phyloP scores from a whole-genome alignment of 83 land plant genomes.

The Picea abies region DNA sequence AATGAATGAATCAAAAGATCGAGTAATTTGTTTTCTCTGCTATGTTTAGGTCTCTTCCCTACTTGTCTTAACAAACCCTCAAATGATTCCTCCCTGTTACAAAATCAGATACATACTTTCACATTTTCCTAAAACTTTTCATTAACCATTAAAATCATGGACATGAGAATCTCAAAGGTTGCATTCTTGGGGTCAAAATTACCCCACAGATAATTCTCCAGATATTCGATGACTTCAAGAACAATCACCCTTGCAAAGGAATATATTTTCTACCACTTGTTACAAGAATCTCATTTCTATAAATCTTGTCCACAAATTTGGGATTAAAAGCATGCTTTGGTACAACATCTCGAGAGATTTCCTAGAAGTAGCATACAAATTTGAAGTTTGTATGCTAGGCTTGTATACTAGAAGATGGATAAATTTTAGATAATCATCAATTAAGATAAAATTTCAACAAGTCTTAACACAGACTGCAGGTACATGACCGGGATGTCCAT shows the following conservation, averaged over 20 bases:
- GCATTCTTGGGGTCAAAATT: slow-evolving; percentile 82
- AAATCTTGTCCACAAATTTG: slow-evolving; percentile 83
- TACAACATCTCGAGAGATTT: slow-evolving; percentile 19
- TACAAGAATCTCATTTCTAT: slow-evolving; percentile 79
- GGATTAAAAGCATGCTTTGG: slow-evolving; percentile 54
- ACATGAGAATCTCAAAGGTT: slow-evolving; percentile 96
- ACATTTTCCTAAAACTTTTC: slow-evolving; percentile 51
- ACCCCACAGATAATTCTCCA: slow-evolving; percentile 98
- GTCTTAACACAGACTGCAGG: too few relatives aligned
- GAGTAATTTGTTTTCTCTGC: too few relatives aligned
- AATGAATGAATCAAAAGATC: too few relatives aligned
- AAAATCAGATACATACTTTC: too few relatives aligned
- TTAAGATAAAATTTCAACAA: too few relatives aligned
- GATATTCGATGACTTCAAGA: slow-evolving; percentile 94
- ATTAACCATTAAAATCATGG: slow-evolving; percentile 96
- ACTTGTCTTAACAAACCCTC: too few relatives aligned
- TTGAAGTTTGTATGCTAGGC: too few relatives aligned
- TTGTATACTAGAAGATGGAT: too few relatives aligned
- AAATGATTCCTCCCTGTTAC: too few relatives aligned
- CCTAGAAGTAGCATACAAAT: slow-evolving; percentile 34
- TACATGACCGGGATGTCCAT: too few relatives aligned
- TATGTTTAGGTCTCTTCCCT: too few relatives aligned
- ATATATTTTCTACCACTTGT: slow-evolving; percentile 63
- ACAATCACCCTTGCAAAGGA: slow-evolving; percentile 92
- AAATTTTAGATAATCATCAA: too few relatives aligned